Conservation (phyloP, 768 basidiomycete species). For the Leccinum rimulosum region DNA sequence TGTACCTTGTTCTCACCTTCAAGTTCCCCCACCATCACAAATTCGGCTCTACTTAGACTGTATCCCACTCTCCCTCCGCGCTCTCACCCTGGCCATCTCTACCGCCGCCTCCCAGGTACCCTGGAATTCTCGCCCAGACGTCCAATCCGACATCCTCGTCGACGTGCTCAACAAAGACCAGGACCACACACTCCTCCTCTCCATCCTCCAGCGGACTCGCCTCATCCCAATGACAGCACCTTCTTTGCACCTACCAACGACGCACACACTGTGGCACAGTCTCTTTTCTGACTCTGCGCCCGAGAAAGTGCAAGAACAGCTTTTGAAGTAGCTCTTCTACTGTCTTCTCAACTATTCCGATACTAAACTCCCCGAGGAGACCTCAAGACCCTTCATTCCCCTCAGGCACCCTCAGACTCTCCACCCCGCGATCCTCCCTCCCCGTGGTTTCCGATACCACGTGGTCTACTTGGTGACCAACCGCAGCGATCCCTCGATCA, state of each 20-base stretch:
- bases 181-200: slow-evolving; percentile 74
- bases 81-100: slow-evolving; percentile 15
- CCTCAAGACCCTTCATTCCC: slow-evolving; percentile 66
- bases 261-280: slow-evolving; percentile 45
- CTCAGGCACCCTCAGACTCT: slow-evolving; percentile 48
- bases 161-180: slow-evolving; percentile 73
- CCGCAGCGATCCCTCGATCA: slow-evolving; percentile 87
- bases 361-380: slow-evolving; percentile 40
- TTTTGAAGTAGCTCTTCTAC: slow-evolving; percentile 92
- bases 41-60: slow-evolving; percentile 33
- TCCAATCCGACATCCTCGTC: slow-evolving; percentile 59
- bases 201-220: slow-evolving; percentile 76
- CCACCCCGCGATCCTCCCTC: slow-evolving; percentile 66
- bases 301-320: slow-evolving; percentile 69
- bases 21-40: not conserved
- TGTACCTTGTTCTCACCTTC: not conserved
- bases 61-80: slow-evolving; percentile 36
- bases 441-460: slow-evolving; percentile 84
- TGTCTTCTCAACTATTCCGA: slow-evolving; percentile 87
- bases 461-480: slow-evolving; percentile 75
- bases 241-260: slow-evolving; percentile 96
- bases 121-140: slow-evolving; percentile 21
- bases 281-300: slow-evolving; percentile 36
- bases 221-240: slow-evolving; percentile 87
- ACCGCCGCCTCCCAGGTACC: slow-evolving; percentile 23